Evolutionary conservation across 2,329 filamentous ascomycete genomes (phyloP), one percentile per base, ranked within the genome.

Genomic region (Teratosphaeria viscida): DNA sequence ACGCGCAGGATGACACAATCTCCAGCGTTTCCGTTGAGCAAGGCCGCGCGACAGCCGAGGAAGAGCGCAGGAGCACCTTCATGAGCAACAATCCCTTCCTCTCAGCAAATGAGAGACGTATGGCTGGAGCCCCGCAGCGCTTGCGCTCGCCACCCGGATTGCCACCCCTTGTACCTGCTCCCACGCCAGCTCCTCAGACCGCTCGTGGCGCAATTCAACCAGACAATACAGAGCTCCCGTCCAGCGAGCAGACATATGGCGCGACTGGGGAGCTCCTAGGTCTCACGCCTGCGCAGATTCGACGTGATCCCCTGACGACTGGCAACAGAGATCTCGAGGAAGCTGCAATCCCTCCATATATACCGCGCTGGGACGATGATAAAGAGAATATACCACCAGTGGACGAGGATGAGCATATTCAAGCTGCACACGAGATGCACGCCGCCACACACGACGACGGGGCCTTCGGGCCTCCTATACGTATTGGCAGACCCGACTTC

Each of bases 231-330:
- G 69, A 70, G n/a, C 53, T 69, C 7, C 68, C 66, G 4, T 67
- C 66, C 16, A 70, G 61, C 55, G 67, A 71, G 5, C 68, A 65
- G 56, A 71, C 68, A 4, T 72, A 72, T 54, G 69, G 69, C 11
- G 63, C 67, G 12, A 72, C 70, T 4, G 64, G 64, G 34, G 62
- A 67, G 39, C 63, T 71, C 11, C 65, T 71, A 14, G 59, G 62
- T 12, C 64, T 68, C 52, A 67, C 65, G 5, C 63, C 65, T 6
- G 58, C 39, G 26, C 26, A 27, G 14, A 34, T 16, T 32, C 29
- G 59, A 39, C 53, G 53, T 4, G 27, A 11, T 29, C 43, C 53
- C n/a, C 37, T 3, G 39, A n/a, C 19, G 6, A 53, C 8, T 14
- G 16, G n/a, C 52, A 23, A 32, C 32, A 49, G n/a, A 37, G 53